phyloP scores from a whole-genome alignment of 208 protist genomes.

The Acanthamoeba lenticulata region DNA sequence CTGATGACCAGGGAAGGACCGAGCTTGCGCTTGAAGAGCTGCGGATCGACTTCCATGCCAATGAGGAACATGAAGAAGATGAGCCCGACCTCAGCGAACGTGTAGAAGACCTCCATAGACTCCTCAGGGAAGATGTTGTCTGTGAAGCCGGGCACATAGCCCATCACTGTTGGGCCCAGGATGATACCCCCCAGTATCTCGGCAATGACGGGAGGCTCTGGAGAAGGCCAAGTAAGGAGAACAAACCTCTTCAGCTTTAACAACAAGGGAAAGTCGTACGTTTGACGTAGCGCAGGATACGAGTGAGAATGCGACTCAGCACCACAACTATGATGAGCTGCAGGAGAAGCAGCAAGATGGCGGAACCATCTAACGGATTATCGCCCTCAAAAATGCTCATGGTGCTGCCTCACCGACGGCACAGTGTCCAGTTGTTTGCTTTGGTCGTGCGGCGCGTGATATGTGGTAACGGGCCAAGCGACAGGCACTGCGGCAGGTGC shows the following conservation, averaged over 20 bases:
- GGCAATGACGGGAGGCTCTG: constrained; percentile 76
- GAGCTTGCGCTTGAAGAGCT: constrained; percentile 62
- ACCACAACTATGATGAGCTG: constrained; percentile 10
- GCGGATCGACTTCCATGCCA: constrained; percentile 74
- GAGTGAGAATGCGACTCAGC: background rate
- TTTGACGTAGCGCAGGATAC: background rate
- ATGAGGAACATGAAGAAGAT: constrained; percentile 78
- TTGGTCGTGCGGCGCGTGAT: too few relatives aligned
- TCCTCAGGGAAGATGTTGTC: background rate
- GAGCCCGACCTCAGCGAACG: constrained; percentile 76
- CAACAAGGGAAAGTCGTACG: too few relatives aligned
- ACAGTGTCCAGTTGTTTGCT: too few relatives aligned
- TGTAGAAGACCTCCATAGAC: constrained; percentile 37
- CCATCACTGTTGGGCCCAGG: constrained; percentile 72
- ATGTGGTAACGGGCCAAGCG: too few relatives aligned
- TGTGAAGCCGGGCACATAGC: constrained; percentile 28
- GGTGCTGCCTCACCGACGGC: background rate
- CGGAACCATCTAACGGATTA: background rate
- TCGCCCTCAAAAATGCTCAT: constrained; percentile 38
- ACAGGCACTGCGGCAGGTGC: too few relatives aligned
- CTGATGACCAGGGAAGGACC: constrained; percentile 67
- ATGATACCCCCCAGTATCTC: constrained; percentile 78
- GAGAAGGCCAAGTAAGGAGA: too few relatives aligned
- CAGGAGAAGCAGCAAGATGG: background rate
- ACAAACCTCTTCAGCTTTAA: too few relatives aligned